A percentile compares a stretch with the other conserved stretches of the same genome.
These are phyloP conservation scores for Paraconiothyrium brasiliense DNA, from an alignment of 2,329 filamentous ascomycete species.

Conservation along the genomic window DNA sequence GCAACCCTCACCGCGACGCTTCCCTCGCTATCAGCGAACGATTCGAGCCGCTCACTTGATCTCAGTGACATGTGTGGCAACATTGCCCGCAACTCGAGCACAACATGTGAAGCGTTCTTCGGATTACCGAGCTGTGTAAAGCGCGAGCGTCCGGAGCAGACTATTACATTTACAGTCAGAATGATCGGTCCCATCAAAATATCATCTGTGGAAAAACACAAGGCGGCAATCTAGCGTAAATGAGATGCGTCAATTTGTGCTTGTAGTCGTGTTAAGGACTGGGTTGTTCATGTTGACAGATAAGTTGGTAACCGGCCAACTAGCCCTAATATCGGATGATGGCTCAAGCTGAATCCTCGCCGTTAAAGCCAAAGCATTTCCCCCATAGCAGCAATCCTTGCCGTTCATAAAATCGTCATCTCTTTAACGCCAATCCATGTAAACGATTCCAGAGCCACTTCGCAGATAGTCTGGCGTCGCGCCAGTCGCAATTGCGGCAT, in stretches of 20 bases:
- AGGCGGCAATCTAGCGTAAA: background rate
- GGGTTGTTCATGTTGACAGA: constrained; percentile 3
- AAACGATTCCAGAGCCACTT: constrained; percentile 46
- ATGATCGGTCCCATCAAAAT: background rate
- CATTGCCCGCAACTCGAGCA: background rate
- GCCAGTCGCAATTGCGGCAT: constrained; percentile 45
- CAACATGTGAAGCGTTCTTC: constrained; percentile 4
- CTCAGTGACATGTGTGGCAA: background rate
- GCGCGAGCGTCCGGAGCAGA: background rate
- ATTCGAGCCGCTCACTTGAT: background rate
- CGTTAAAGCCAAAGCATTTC: constrained; percentile 14
- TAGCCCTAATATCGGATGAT: constrained; percentile 1
- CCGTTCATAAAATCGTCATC: constrained; percentile 29
- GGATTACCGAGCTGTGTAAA: too few relatives aligned
- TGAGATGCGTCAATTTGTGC: constrained; percentile 19
- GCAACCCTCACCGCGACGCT: background rate
- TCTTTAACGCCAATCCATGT: constrained; percentile 45
- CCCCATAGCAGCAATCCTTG: constrained; percentile 23
- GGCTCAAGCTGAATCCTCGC: background rate
- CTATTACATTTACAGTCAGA: background rate
- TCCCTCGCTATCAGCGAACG: background rate
- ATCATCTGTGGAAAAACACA: background rate
- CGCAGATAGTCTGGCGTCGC: constrained; percentile 40
- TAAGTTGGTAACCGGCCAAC: background rate
- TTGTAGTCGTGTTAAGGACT: constrained; percentile 8